These are phyloP conservation scores for Hygrophila difformis DNA, from an alignment of 257 asterid species.

Conservation along the genomic window DNA sequence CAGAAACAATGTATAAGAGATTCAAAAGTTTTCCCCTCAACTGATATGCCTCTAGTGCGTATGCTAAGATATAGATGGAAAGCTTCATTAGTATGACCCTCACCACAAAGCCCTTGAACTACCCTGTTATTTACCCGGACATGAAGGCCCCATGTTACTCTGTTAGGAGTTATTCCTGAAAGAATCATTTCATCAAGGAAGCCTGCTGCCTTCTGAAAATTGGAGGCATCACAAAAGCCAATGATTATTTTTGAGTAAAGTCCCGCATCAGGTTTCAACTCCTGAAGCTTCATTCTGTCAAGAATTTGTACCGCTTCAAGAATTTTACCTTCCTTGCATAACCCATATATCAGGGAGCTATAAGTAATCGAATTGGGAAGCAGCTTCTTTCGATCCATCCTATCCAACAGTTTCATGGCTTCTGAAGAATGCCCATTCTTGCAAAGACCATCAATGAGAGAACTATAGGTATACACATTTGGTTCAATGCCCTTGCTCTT, in stretches of 20 bases:
- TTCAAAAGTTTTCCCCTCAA: slow-evolving; percentile 52
- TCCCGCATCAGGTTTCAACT: slow-evolving; percentile 86
- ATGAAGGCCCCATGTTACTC: slow-evolving; percentile 82
- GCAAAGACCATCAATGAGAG: slow-evolving; percentile 85
- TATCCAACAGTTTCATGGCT: slow-evolving; percentile 57
- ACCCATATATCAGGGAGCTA: slow-evolving; percentile 70
- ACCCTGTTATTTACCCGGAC: slow-evolving; percentile 69
- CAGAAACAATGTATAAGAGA: slow-evolving; percentile 42
- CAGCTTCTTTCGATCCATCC: slow-evolving; percentile 38
- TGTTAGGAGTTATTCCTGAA: slow-evolving; percentile 66
- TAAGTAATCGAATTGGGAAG: slow-evolving; percentile 74
- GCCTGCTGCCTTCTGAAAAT: slow-evolving; percentile 72
- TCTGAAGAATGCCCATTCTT: slow-evolving; percentile 65
- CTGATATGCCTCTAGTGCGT: slow-evolving; percentile 70
- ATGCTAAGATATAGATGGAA: slow-evolving; percentile 55
- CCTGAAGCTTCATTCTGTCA: slow-evolving; percentile 88
- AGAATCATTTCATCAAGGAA: slow-evolving; percentile 87
- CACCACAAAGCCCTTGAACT: slow-evolving; percentile 47
- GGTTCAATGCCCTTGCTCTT: slow-evolving; percentile 64
- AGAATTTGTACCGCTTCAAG: slow-evolving; percentile 67
- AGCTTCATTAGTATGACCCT: slow-evolving; percentile 45
- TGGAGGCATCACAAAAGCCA: slow-evolving; percentile 47
- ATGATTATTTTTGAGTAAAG: slow-evolving; percentile 59
- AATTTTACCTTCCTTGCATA: slow-evolving; percentile 55
- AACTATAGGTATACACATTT: slow-evolving; percentile 76